Evolutionary conservation across 306 rosid genomes (phyloP).

Genomic region (Vigna nakashimae): DNA sequence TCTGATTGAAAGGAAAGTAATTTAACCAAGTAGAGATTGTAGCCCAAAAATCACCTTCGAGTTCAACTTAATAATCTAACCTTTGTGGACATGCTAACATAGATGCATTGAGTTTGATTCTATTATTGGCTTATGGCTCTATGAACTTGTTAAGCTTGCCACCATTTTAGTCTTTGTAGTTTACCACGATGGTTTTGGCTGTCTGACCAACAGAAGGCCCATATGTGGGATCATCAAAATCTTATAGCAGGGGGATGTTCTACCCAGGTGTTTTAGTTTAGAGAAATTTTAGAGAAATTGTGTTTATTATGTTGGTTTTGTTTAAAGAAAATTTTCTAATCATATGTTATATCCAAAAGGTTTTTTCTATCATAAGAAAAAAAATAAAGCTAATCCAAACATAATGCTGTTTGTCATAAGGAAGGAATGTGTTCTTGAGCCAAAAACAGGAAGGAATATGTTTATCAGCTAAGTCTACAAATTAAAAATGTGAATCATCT

Average conservation of each 20-base stretch:
- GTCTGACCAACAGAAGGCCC: background rate
- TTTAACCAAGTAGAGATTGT: constrained; percentile 15
- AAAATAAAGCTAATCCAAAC: background rate
- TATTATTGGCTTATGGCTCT: background rate
- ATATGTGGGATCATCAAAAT: constrained; percentile 14
- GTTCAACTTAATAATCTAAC: constrained; percentile 22
- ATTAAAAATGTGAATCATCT: background rate
- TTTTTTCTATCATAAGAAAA: background rate
- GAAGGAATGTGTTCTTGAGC: background rate
- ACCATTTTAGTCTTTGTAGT: background rate
- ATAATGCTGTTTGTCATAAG: too few relatives aligned
- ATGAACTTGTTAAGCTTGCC: background rate
- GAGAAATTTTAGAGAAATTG: background rate
- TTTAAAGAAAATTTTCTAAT: background rate
- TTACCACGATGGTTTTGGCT: background rate
- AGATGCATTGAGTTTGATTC: constrained; percentile 8
- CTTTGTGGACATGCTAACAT: constrained; percentile 12
- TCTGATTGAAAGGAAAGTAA: constrained; percentile 25
- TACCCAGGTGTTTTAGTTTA: background rate
- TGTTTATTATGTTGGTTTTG: too few relatives aligned
- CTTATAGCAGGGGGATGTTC: background rate
- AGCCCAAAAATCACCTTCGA: background rate
- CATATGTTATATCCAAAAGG: background rate
- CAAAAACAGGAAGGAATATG: background rate
- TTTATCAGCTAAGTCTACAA: background rate